Evolutionary conservation across 495 filamentous ascomycete genomes (phyloP).

Genomic region (Aspergillus egyptiacus): DNA sequence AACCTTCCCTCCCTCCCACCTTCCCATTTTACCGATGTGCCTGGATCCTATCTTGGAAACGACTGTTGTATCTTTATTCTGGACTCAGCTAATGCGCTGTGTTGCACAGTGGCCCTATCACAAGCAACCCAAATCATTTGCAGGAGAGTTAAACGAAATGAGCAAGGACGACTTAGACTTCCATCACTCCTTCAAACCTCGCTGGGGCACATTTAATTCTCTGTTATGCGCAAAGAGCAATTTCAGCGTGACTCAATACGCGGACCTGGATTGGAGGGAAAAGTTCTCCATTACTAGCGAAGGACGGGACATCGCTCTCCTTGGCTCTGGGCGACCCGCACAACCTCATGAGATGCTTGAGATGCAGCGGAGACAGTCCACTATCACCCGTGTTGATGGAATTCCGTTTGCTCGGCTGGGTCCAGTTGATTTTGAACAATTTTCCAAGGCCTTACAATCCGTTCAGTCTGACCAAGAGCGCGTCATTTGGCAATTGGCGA

Average conservation of each 20-base stretch:
- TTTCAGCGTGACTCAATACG: conserved; percentile 19
- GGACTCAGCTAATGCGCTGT: not conserved
- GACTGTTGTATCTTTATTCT: conserved; percentile 8
- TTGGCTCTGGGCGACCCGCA: conserved; percentile 20
- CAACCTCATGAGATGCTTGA: conserved; percentile 34
- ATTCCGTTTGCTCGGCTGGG: conserved; percentile 35
- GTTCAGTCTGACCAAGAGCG: conserved; percentile 30
- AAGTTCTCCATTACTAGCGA: conserved; percentile 36
- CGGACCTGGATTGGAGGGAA: conserved; percentile 29
- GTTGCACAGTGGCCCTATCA: conserved; percentile 70
- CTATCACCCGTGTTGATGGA: conserved; percentile 32
- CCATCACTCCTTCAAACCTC: conserved; percentile 64
- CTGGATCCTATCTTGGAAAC: conserved; percentile 15
- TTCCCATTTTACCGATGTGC: conserved; percentile 24
- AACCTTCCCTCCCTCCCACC: conserved; percentile 38
- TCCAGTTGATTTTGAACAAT: conserved; percentile 30
- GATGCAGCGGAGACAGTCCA: conserved; percentile 32
- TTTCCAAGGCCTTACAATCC: conserved; percentile 26
- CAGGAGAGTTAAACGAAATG: conserved; percentile 53
- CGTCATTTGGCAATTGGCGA: conserved; percentile 55
- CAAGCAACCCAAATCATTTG: conserved; percentile 62
- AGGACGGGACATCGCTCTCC: conserved; percentile 30
- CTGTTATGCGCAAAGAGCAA: conserved; percentile 54
- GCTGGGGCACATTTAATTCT: conserved; percentile 70
- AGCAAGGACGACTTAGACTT: conserved; percentile 51